Evolutionary conservation across 352 stramenopile species (phyloP).

Genomic region (Globisporangium emineosum): DNA sequence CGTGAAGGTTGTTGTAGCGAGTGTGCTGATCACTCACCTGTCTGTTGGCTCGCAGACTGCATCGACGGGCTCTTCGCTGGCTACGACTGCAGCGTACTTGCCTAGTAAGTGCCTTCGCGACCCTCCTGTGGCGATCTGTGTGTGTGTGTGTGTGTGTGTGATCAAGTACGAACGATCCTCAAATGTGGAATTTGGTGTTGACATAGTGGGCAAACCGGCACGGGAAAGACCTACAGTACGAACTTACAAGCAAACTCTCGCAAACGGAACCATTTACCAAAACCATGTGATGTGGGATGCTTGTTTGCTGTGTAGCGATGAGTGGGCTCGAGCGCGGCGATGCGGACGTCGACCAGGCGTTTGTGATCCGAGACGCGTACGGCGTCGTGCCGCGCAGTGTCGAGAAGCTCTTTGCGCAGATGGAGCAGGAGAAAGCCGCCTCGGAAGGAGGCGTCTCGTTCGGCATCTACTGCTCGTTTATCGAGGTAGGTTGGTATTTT

Average conservation of each 20-base stretch:
- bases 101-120: conserved; percentile 39
- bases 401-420: conserved; percentile 45
- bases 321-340: conserved; percentile 39
- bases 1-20: too few relatives aligned
- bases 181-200: conserved; percentile 3
- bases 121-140: too few relatives aligned
- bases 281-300: too few relatives aligned
- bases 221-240: conserved; percentile 67
- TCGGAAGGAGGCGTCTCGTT: conserved; percentile 29
- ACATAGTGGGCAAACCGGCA: conserved; percentile 64
- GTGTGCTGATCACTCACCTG: too few relatives aligned
- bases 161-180: background rate
- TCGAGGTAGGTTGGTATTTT: conserved; percentile 34
- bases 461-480: conserved; percentile 59
- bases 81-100: conserved; percentile 72
- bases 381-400: conserved; percentile 62
- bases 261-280: too few relatives aligned
- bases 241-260: too few relatives aligned
- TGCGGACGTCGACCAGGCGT: conserved; percentile 5
- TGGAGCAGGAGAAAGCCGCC: conserved; percentile 24
- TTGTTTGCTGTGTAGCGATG: too few relatives aligned
- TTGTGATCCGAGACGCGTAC: conserved; percentile 26
- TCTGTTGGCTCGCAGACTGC: conserved; percentile 54
- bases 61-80: conserved; percentile 54
- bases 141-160: background rate